Conservation (phyloP, 768 basidiomycete genomes). For the Amanita pseudoporphyria region DNA sequence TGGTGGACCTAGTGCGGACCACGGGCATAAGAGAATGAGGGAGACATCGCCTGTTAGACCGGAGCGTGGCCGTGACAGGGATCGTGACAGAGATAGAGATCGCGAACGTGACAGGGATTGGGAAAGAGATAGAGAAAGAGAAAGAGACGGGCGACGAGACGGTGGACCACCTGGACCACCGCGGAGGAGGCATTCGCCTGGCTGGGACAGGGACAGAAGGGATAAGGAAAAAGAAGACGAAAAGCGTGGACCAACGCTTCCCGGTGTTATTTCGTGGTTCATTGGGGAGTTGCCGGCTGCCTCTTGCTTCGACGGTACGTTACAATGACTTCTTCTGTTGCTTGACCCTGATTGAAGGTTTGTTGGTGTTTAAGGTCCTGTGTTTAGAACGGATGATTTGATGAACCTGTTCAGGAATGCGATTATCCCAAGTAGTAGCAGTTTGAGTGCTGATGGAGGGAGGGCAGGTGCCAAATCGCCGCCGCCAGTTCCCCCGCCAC, state of each 20-base stretch:
- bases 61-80: conserved; percentile 4
- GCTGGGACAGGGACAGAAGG: conserved; percentile 38
- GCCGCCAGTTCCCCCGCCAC: conserved; percentile 44
- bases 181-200: conserved; percentile 36
- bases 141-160: conserved; percentile 22
- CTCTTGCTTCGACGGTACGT: conserved; percentile 76
- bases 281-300: conserved; percentile 69
- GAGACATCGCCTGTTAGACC: conserved; percentile 16
- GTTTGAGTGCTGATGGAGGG: conserved; percentile 10
- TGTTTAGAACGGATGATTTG: conserved; percentile 84
- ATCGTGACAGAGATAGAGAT: conserved; percentile 4
- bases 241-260: conserved; percentile 31
- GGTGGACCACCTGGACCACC: conserved; percentile 10
- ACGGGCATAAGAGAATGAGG: conserved; percentile 27
- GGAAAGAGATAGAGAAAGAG: conserved; percentile 16
- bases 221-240: conserved; percentile 32
- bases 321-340: conserved; percentile 4
- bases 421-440: conserved; percentile 58
- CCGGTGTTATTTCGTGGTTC: conserved; percentile 71
- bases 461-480: conserved; percentile 36
- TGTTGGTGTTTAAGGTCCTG: conserved; percentile 50
- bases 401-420: conserved; percentile 80
- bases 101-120: conserved; percentile 16
- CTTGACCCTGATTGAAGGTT: conserved; percentile 1
- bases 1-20: conserved; percentile 16